These are phyloP conservation scores for Closterium sp. DNA, from an alignment of 139 green algal genomes.

Conservation along the genomic window DNA sequence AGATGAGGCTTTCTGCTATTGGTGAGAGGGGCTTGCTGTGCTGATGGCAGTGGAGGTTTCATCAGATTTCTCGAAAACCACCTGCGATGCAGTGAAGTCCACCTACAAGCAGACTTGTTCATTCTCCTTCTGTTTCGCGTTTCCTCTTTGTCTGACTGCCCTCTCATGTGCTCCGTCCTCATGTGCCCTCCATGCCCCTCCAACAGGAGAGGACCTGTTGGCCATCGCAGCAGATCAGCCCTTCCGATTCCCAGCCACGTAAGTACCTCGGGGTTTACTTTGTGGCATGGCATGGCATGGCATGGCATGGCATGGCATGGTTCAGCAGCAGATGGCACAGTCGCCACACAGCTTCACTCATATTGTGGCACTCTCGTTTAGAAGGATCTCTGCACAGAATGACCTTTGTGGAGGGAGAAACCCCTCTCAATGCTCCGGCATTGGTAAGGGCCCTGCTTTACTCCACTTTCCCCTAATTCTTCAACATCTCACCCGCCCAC, in stretches of 20 bases:
- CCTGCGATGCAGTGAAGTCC: no score
- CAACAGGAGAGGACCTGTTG: slow-evolving; percentile 87
- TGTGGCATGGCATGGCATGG: not conserved
- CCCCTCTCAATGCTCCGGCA: no score
- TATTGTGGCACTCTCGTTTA: no score
- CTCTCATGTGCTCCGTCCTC: not conserved
- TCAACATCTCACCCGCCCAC: no score
- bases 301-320: not conserved
- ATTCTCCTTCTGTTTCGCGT: not conserved
- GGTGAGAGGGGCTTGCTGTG: slow-evolving; percentile 13
- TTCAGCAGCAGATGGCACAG: not conserved
- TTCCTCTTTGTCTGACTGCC: not conserved
- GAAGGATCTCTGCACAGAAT: no score
- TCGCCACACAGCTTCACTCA: no score
- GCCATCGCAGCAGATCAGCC: slow-evolving; percentile 92
- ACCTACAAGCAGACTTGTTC: no score
- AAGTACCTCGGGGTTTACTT: not conserved
- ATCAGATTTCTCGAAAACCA: no score
- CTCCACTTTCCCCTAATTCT: no score
- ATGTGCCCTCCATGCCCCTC: not conserved
- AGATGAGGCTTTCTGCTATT: slow-evolving; percentile 74
- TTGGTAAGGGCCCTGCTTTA: no score
- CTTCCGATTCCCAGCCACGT: slow-evolving; percentile 93
- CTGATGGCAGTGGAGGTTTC: no score
- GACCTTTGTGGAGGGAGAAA: no score